Conservation (phyloP, 208 protist species). For the Herpetomonas samuelpessoai region DNA sequence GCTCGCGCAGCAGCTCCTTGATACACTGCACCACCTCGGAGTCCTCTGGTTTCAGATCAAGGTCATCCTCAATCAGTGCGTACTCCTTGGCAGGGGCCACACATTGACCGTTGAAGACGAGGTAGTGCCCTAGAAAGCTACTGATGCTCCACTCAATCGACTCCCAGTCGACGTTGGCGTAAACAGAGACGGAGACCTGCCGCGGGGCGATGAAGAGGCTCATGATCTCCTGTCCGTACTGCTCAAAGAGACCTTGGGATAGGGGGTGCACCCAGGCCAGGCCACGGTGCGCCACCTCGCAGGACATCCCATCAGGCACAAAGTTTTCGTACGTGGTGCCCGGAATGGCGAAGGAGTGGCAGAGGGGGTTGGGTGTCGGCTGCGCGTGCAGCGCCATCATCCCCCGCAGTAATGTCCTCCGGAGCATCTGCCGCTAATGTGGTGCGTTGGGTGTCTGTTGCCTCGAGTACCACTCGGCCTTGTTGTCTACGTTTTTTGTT, state of each 20-base stretch:
- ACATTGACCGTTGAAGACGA: slow-evolving; percentile 71
- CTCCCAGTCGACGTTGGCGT: slow-evolving; percentile 67
- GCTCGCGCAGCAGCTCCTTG: slow-evolving; percentile 91
- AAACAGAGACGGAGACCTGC: slow-evolving; percentile 71
- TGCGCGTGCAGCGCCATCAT: slow-evolving; percentile 77
- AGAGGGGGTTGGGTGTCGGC: slow-evolving; percentile 85
- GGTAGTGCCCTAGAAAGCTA: slow-evolving; percentile 86
- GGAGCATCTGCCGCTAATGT: no score
- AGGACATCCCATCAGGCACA: slow-evolving; percentile 72
- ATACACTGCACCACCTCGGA: slow-evolving; percentile 91
- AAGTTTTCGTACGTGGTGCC: slow-evolving; percentile 73
- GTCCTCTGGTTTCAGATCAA: slow-evolving; percentile 60
- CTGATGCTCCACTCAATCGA: slow-evolving; percentile 85
- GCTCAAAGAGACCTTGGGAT: slow-evolving; percentile 82
- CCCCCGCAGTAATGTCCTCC: slow-evolving; percentile 16
- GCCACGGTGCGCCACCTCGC: slow-evolving; percentile 83
- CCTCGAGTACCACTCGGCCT: no score
- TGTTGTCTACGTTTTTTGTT: no score
- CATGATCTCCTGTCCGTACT: slow-evolving; percentile 80
- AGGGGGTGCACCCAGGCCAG: slow-evolving; percentile 86
- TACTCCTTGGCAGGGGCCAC: slow-evolving; percentile 73
- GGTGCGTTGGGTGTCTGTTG: no score
- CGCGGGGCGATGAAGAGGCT: slow-evolving; percentile 83
- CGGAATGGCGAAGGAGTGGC: slow-evolving; percentile 72
- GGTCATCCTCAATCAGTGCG: slow-evolving; percentile 82